Base-by-base conservation (phyloP, 164 flowering plant genomes). In the Vitis rupestris region DNA sequence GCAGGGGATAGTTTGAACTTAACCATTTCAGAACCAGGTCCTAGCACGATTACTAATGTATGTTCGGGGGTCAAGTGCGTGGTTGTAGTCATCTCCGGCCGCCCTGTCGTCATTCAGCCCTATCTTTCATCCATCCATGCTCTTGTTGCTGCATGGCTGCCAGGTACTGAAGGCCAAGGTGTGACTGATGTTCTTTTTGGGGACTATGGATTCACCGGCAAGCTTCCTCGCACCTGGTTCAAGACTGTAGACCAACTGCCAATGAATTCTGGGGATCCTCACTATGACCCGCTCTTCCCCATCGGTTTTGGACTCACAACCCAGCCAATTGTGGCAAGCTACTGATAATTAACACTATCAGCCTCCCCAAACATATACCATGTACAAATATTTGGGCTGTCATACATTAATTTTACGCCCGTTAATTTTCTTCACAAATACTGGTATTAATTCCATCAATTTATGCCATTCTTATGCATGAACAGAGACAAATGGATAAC, bases 131-230 rank as follows among this genome's bases (percentile, higher is more conserved):
- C 47, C 0, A 72, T 82, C 6, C 82, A 79, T 4, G 82, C 84
- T 8, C 67, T 82, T 16, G 84, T 82, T 7, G 84, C 84, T 8
- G 82, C 82, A 30, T 80, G 85, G 85, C 75, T 82, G 10, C 79
- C 79, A 0, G 81, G 85, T 15, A 74, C 74, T 8, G 85, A 82
- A 70, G 80, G 84, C 58, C 80, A 74, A 61, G 82, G 82, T 31
- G 76, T 81, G 4, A 55, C 75, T 4, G 82, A 82, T 72, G 80
- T 74, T 10, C 73, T 82, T 1, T 82, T 76, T 13, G 75, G 44
- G 44, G 44, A 31, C 7, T 31, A 31, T 6, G 44, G 44, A 31
- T 31, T 31, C 44, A 31, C 44, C 44, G 44, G 44, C 4, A 31
- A 31, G 7, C 44, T 31, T 31, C 44, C 44, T 6, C 44, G 44